phyloP scores from a whole-genome alignment of 768 basidiomycete species.

The Cytidiella melzeri region DNA sequence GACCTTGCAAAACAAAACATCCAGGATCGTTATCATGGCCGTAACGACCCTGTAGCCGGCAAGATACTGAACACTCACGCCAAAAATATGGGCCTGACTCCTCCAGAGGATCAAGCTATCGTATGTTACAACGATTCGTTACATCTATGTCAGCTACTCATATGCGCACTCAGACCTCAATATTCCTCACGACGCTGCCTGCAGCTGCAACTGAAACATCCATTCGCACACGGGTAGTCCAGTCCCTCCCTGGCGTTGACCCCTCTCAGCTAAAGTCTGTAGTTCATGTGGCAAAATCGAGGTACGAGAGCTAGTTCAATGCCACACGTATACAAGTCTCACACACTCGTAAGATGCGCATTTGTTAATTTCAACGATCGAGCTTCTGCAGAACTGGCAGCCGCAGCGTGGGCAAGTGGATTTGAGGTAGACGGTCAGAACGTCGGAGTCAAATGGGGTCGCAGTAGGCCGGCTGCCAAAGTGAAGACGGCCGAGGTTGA shows the following conservation, averaged over 20 bases:
- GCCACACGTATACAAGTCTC: not conserved
- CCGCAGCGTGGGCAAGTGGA: slow-evolving; percentile 86
- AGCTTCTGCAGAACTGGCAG: slow-evolving; percentile 77
- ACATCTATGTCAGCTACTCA: slow-evolving; percentile 4
- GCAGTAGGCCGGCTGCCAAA: slow-evolving; percentile 48
- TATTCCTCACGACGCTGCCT: slow-evolving; percentile 80
- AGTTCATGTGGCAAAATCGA: slow-evolving; percentile 79
- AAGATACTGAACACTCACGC: slow-evolving; percentile 84
- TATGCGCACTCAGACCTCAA: slow-evolving; percentile 54
- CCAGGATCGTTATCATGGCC: slow-evolving; percentile 89
- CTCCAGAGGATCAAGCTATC: slow-evolving; percentile 83
- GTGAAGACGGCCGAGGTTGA: slow-evolving; percentile 12
- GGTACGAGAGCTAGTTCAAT: slow-evolving; percentile 30
- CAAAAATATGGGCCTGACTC: slow-evolving; percentile 72
- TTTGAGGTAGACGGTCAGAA: slow-evolving; percentile 78
- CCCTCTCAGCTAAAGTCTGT: slow-evolving; percentile 72
- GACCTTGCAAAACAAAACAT: slow-evolving; percentile 89
- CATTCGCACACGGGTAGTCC: slow-evolving; percentile 65
- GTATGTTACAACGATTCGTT: slow-evolving; percentile 43
- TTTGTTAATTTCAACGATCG: slow-evolving; percentile 93
- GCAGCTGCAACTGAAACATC: slow-evolving; percentile 62
- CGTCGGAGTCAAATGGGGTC: slow-evolving; percentile 82
- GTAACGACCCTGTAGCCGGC: slow-evolving; percentile 88
- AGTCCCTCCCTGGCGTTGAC: slow-evolving; percentile 58
- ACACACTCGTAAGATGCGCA: slow-evolving; percentile 69